A percentile compares a stretch with the other conserved stretches of the same genome.
These are phyloP conservation scores for Zalaria sp. DNA, from an alignment of 2,329 filamentous ascomycete species.

Conservation along the genomic window DNA sequence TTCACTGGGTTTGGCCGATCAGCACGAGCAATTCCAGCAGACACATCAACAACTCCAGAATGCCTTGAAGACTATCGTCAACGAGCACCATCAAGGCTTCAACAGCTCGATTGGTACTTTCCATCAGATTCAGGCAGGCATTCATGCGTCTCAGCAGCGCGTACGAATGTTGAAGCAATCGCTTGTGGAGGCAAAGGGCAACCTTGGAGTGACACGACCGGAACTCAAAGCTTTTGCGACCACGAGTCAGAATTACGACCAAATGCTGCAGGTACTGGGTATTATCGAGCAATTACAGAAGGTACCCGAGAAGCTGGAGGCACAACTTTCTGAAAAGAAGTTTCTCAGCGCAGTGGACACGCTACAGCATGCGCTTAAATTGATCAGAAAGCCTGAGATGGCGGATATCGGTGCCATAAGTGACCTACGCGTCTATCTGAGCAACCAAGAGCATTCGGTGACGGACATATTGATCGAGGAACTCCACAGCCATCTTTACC, in stretches of 20 bases:
- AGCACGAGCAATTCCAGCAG: slow-evolving; percentile 71
- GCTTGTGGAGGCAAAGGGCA: slow-evolving; percentile 65
- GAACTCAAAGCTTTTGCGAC: slow-evolving; percentile 83
- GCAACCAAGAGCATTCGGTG: slow-evolving; percentile 81
- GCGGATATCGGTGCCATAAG: slow-evolving; percentile 80
- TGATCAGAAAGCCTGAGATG: slow-evolving; percentile 74
- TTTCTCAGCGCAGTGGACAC: slow-evolving; percentile 89
- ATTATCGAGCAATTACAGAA: slow-evolving; percentile 64
- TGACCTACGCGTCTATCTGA: slow-evolving; percentile 75
- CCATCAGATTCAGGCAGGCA: slow-evolving; percentile 93
- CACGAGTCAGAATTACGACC: slow-evolving; percentile 80
- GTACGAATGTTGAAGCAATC: slow-evolving; percentile 73
- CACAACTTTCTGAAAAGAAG: slow-evolving; percentile 87
- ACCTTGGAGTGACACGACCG: slow-evolving; percentile 71
- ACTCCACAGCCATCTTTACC: slow-evolving; percentile 88
- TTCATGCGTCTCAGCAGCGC: slow-evolving; percentile 73
- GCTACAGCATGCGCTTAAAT: slow-evolving; percentile 70
- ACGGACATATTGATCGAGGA: slow-evolving; percentile 97
- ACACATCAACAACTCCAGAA: slow-evolving; percentile 83
- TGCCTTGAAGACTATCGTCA: slow-evolving; percentile 86
- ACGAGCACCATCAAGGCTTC: slow-evolving; percentile 98
- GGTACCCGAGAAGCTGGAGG: slow-evolving; percentile 84
- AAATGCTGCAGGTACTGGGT: slow-evolving; percentile 67
- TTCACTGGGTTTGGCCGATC: slow-evolving; percentile 80
- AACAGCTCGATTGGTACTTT: slow-evolving; percentile 98